A percentile compares a stretch with the other conserved stretches of the same genome.
These are phyloP conservation scores for Calonectria crousiana DNA, from an alignment of 2,329 filamentous ascomycete species.

Conservation along the genomic window DNA sequence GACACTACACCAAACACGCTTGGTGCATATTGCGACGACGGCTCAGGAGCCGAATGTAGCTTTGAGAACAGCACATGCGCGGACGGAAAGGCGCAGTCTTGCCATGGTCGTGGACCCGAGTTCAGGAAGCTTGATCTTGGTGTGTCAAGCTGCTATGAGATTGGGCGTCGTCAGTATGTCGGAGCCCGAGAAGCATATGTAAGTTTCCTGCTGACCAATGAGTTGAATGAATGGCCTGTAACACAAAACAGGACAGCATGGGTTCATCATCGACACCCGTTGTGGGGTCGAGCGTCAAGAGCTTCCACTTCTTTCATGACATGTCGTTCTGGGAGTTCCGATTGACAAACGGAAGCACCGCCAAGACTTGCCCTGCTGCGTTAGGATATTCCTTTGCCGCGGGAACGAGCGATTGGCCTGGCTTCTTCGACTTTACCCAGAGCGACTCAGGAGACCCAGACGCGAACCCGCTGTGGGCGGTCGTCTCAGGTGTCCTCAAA, in stretches of 20 bases:
- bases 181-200: conserved; percentile 64
- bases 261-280: conserved; percentile 62
- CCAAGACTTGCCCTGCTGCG: conserved; percentile 85
- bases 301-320: conserved; percentile 88
- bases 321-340: conserved; percentile 81
- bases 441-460: conserved; percentile 79
- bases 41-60: conserved; percentile 76
- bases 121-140: conserved; percentile 78
- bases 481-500: conserved; percentile 80
- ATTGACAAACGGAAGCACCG: conserved; percentile 78
- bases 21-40: conserved; percentile 91
- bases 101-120: conserved; percentile 79
- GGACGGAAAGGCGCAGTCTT: conserved; percentile 76
- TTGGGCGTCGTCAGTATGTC: conserved; percentile 78
- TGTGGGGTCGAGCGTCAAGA: conserved; percentile 75
- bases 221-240: neutral
- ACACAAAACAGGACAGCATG: conserved; percentile 59
- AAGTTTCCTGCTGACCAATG: conserved; percentile 32
- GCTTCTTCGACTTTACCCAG: conserved; percentile 93
- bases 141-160: conserved; percentile 80
- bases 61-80: conserved; percentile 87
- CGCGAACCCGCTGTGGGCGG: conserved; percentile 80
- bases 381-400: conserved; percentile 94
- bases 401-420: conserved; percentile 91
- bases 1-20: conserved; percentile 91